Evolutionary conservation across 164 flowering plant species (phyloP).

Genomic region (Vitis rotundifolia): DNA sequence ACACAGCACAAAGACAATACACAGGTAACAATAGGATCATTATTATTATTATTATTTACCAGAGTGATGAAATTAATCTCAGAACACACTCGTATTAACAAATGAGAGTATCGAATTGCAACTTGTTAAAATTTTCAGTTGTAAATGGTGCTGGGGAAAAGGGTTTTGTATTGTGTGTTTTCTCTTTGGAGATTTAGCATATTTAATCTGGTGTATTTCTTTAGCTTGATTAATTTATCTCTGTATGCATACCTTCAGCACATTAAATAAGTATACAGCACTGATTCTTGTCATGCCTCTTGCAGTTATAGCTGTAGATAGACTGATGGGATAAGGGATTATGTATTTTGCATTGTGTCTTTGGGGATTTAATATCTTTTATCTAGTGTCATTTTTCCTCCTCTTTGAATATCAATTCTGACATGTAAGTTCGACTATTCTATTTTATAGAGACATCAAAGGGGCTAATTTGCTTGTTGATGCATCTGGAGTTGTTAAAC

Average conservation of each 20-base stretch:
- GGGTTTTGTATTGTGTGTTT: too few relatives aligned
- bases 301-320: not conserved
- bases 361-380: not conserved
- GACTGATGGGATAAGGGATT: not conserved
- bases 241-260: too few relatives aligned
- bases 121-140: not conserved
- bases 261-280: not conserved
- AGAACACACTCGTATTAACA: too few relatives aligned
- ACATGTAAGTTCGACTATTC: not conserved
- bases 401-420: not conserved
- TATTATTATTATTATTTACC: not conserved
- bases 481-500: slow-evolving; percentile 89
- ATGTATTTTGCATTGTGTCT: not conserved
- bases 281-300: not conserved
- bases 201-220: too few relatives aligned
- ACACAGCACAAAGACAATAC: slow-evolving; percentile 82
- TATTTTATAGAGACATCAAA: slow-evolving; percentile 77
- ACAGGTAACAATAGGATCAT: slow-evolving; percentile 51
- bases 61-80: not conserved
- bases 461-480: slow-evolving; percentile 97
- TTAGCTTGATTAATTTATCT: too few relatives aligned
- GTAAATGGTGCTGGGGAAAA: too few relatives aligned
- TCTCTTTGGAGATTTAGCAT: too few relatives aligned
- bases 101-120: too few relatives aligned
- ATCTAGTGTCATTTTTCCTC: not conserved